A percentile compares a stretch with the other conserved stretches of the same genome.
Conservation (phyloP, 345 rosid species). For the Eutrema heterophyllum region DNA sequence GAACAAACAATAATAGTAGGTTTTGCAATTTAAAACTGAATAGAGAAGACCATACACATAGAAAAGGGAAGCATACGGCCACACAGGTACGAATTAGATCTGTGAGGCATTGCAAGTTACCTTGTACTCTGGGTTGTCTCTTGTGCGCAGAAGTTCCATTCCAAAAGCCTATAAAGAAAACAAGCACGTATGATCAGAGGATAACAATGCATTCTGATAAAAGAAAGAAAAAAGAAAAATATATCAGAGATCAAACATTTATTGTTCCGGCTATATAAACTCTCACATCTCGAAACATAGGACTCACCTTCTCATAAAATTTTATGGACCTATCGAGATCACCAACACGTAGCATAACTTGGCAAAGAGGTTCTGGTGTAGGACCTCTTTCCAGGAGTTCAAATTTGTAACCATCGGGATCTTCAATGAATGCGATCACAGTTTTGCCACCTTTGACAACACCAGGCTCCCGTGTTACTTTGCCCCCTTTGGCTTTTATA, state of each 20-base stretch:
- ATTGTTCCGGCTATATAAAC: neutral
- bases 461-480: constrained; percentile 87
- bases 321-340: constrained; percentile 88
- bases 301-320: constrained; percentile 85
- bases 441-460: constrained; percentile 93
- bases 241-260: neutral
- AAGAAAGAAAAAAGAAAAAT: neutral
- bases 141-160: constrained; percentile 89
- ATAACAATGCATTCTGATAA: constrained; percentile 7
- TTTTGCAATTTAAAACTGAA: neutral
- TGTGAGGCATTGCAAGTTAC: constrained; percentile 31
- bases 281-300: neutral
- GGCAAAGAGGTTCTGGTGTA: constrained; percentile 97
- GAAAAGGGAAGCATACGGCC: neutral
- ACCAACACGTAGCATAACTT: constrained; percentile 99
- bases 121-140: constrained; percentile 95
- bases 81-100: neutral
- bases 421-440: constrained; percentile 88
- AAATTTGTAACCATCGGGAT: constrained; percentile 97
- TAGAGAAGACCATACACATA: neutral
- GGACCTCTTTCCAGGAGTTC: constrained; percentile 96
- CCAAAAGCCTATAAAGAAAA: constrained; percentile 71
- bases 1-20: neutral
- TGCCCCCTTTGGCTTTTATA: constrained; percentile 88
- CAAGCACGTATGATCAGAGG: constrained; percentile 3